These are phyloP conservation scores for Coniochaeta hoffmannii DNA, from an alignment of 2,329 filamentous ascomycete genomes.

Conservation along the genomic window DNA sequence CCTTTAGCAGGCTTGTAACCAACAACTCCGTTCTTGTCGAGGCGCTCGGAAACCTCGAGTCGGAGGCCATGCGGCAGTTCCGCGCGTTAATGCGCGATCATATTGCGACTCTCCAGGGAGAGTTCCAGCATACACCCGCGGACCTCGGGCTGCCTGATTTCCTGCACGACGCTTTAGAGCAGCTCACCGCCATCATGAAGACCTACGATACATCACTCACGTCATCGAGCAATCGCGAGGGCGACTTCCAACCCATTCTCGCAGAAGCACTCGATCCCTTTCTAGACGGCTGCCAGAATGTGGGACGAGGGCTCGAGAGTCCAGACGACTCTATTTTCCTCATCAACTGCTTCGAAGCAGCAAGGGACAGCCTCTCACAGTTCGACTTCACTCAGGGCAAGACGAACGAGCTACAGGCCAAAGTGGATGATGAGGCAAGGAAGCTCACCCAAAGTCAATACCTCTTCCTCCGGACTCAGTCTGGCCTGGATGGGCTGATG, in stretches of 20 bases:
- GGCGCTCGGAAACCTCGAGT: slow-evolving; percentile 60
- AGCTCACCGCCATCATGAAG: slow-evolving; percentile 71
- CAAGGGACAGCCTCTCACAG: slow-evolving; percentile 44
- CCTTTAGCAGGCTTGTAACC: slow-evolving; percentile 74
- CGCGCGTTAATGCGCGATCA: slow-evolving; percentile 73
- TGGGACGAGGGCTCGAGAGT: slow-evolving; percentile 52
- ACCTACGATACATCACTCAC: slow-evolving; percentile 79
- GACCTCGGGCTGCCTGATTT: slow-evolving; percentile 76
- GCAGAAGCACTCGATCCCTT: slow-evolving; percentile 81
- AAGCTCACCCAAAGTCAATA: slow-evolving; percentile 62
- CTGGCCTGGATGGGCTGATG: slow-evolving; percentile 62
- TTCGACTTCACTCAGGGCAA: slow-evolving; percentile 59
- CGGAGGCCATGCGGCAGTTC: slow-evolving; percentile 76
- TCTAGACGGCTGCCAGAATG: slow-evolving; percentile 63
- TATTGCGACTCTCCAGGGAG: slow-evolving; percentile 64
- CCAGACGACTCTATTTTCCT: slow-evolving; percentile 61
- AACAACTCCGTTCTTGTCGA: slow-evolving; percentile 61
- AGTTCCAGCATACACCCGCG: slow-evolving; percentile 61
- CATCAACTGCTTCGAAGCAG: slow-evolving; percentile 62
- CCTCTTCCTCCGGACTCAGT: slow-evolving; percentile 63
- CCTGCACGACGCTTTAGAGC: slow-evolving; percentile 70
- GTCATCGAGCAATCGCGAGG: slow-evolving; percentile 47
- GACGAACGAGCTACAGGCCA: slow-evolving; percentile 46
- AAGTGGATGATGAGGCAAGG: slow-evolving; percentile 46
- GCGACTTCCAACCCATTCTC: slow-evolving; percentile 68